Evolutionary conservation across 768 basidiomycete species (phyloP), one percentile per base, ranked within the genome.

Genomic region (Suillus subaureus): DNA sequence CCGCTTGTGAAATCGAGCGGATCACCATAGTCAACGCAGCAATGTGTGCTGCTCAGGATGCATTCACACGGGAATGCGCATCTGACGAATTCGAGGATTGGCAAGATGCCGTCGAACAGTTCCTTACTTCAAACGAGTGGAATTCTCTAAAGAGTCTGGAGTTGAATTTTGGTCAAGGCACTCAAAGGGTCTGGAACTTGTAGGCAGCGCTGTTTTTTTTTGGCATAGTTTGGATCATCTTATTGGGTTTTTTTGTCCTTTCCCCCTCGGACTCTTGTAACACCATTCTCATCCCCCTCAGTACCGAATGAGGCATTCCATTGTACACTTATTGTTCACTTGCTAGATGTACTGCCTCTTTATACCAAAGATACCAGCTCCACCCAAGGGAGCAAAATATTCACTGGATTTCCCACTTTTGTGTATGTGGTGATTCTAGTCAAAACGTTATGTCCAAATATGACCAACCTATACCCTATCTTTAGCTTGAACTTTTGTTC

Each of bases 11-110:
- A 2, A 63, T 77, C 58, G 66, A 70, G 43, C 64, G 70, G 43
- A 66, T 78, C 63, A 69, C 69, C 23, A 68, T 76, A 45, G 58
- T 61, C 28, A 62, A 57, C 56, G 40, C 54, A 3, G 51, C 26
- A 31, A 39, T 33, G 56, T 18, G 58, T 1, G 43, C 58, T 0
- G 42, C 63, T 6, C 66, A 69, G 6, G 75, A 77, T 61, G 68
- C 74, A 0, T 76, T 76, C 21, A 68, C 66, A 0, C 72, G 68
- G 6, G 70, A 76, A 51, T 78, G 76, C 31, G 75, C 75, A 0
- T 66, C 78, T 16, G 75, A 78, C 26, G 75, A 76, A 58, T 72
- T 76, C 62, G 60, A 69, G 43, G 75, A 76, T 12, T 76, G 75
- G 75, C 40, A 54, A 21, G 56, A 62, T 3, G 69, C 70, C 18